Percentiles rank a stretch among this genome's conserved stretches.
These are phyloP conservation scores for Chlorella sp. DNA, from an alignment of 139 green algal species.

Conservation along the genomic window DNA sequence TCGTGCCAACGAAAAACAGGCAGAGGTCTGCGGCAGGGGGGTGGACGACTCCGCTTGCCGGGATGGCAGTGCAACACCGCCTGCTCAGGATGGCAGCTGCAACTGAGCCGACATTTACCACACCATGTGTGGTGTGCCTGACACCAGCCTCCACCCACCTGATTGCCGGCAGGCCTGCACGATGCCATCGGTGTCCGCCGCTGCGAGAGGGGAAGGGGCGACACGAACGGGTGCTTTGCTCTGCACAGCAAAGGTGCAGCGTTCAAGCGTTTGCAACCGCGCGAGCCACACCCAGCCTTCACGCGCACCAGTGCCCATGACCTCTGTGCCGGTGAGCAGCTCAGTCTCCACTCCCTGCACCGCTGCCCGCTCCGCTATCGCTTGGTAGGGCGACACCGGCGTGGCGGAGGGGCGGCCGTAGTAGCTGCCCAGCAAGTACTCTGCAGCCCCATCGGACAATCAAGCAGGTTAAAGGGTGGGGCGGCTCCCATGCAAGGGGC, in stretches of 20 bases:
- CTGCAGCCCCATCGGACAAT: not conserved
- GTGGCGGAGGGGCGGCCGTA: slow-evolving; percentile 33
- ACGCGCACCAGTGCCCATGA: slow-evolving; percentile 10
- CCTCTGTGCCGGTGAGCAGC: slow-evolving; percentile 7
- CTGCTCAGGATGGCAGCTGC: too few relatives aligned
- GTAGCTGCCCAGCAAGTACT: slow-evolving; percentile 47
- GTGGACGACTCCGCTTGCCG: too few relatives aligned
- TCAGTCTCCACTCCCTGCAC: not conserved
- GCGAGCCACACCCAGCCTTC: too few relatives aligned
- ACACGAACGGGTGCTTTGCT: not conserved
- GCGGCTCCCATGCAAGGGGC: too few relatives aligned
- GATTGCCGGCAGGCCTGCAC: slow-evolving; percentile 20
- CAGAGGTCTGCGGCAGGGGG: slow-evolving; percentile 16
- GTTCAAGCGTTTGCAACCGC: not conserved
- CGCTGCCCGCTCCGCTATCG: not conserved
- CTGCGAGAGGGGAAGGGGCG: not conserved
- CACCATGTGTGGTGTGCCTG: too few relatives aligned
- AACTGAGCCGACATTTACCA: too few relatives aligned
- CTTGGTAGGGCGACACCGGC: slow-evolving; percentile 31
- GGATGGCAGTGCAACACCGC: too few relatives aligned
- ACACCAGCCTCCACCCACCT: not conserved
- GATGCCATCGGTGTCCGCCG: not conserved
- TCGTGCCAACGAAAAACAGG: slow-evolving; percentile 43
- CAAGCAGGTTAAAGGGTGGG: too few relatives aligned
- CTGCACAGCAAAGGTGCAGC: not conserved